phyloP scores from a whole-genome alignment of 2,329 filamentous ascomycete species.

The Didymella segeticola region DNA sequence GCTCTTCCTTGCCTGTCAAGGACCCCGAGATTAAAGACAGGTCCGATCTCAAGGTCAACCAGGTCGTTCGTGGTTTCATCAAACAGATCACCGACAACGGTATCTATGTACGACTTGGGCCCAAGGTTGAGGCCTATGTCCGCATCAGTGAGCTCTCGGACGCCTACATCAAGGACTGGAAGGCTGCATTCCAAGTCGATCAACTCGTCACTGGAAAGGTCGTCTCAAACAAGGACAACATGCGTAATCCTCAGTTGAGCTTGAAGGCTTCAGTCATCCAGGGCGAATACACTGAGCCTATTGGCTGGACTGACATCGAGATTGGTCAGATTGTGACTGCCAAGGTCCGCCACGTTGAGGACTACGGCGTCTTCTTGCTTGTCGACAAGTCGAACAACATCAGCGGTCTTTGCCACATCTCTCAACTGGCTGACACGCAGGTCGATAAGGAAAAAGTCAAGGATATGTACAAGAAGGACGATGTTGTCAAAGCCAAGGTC shows the following conservation, averaged over 20 bases:
- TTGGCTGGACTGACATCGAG: constrained; percentile 79
- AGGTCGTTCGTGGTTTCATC: constrained; percentile 88
- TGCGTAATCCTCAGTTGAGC: constrained; percentile 81
- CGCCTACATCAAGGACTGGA: constrained; percentile 93
- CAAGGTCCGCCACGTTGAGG: constrained; percentile 90
- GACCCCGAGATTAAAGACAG: constrained; percentile 79
- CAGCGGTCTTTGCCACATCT: constrained; percentile 90
- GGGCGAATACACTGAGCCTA: constrained; percentile 74
- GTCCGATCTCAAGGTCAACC: constrained; percentile 75
- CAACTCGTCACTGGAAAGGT: constrained; percentile 91
- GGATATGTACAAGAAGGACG: constrained; percentile 87
- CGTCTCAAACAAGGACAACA: constrained; percentile 70
- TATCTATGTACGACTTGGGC: constrained; percentile 83
- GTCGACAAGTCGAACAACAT: constrained; percentile 87
- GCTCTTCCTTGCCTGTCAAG: constrained; percentile 79
- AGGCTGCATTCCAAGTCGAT: constrained; percentile 83
- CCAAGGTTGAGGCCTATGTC: constrained; percentile 80
- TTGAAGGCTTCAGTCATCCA: constrained; percentile 86
- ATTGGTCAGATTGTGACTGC: constrained; percentile 84
- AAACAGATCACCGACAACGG: constrained; percentile 90
- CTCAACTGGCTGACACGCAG: constrained; percentile 84
- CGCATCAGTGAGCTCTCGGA: constrained; percentile 90
- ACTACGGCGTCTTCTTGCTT: constrained; percentile 93
- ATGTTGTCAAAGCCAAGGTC: constrained; percentile 90
- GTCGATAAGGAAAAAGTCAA: constrained; percentile 87